Conservation (phyloP, 2,329 filamentous ascomycete genomes). For the Microascus cirrosus region DNA sequence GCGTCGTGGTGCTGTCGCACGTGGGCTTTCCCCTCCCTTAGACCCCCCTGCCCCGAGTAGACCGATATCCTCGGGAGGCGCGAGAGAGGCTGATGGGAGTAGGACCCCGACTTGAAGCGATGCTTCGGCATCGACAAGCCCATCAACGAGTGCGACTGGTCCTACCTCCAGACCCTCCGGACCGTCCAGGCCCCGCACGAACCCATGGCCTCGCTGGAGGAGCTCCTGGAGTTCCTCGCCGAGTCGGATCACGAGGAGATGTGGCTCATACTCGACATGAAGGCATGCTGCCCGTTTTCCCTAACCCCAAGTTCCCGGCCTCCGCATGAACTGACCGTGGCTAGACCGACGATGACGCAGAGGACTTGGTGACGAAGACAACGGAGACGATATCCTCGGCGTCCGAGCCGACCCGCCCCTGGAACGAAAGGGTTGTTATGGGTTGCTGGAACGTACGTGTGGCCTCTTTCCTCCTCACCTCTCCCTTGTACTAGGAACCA, state of each 20-base stretch:
- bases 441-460: constrained; percentile 65
- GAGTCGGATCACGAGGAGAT: constrained; percentile 53
- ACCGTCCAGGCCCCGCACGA: constrained; percentile 59
- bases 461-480: constrained; percentile 4
- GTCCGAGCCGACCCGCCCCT: constrained; percentile 37
- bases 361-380: constrained; percentile 60
- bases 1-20: constrained; percentile 76
- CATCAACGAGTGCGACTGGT: constrained; percentile 68
- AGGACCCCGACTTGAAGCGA: constrained; percentile 67
- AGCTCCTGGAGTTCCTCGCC: constrained; percentile 63
- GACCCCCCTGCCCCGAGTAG: neutral
- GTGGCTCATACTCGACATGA: constrained; percentile 84
- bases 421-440: constrained; percentile 64
- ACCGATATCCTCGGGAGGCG: neutral
- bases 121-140: constrained; percentile 69
- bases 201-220: constrained; percentile 60
- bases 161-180: constrained; percentile 54
- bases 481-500: neutral
- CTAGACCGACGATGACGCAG: constrained; percentile 58
- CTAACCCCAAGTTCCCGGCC: no score
- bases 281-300: constrained; percentile 36
- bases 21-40: constrained; percentile 29
- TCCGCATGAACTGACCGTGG: neutral
- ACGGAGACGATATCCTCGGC: constrained; percentile 49
- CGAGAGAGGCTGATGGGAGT: constrained; percentile 1